Evolutionary conservation across 2,329 filamentous ascomycete species (phyloP).

Genomic region (Aspergillus sp.): DNA sequence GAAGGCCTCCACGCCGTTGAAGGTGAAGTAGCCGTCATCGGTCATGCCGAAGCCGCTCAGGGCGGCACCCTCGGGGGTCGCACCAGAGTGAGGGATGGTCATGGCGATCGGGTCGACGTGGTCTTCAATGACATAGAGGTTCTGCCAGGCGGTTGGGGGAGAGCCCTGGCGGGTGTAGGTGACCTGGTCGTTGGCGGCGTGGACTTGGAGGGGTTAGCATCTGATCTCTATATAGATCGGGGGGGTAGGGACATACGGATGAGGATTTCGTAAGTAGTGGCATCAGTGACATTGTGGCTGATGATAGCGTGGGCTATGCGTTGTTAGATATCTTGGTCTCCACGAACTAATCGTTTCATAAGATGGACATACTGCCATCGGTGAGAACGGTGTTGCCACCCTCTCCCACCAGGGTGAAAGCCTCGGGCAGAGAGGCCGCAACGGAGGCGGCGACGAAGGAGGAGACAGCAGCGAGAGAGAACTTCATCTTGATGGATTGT

Average conservation of each 20-base stretch:
- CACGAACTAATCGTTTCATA: neutral
- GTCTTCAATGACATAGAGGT: neutral
- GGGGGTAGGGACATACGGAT: neutral
- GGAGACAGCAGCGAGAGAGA: conserved; percentile 8
- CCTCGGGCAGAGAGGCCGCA: conserved; percentile 7
- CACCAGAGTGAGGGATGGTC: conserved; percentile 5
- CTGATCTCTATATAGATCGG: neutral
- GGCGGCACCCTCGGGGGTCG: neutral
- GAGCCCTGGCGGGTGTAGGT: conserved; percentile 3
- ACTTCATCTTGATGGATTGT: conserved; percentile 6
- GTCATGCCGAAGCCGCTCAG: conserved; percentile 1
- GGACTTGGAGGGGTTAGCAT: neutral
- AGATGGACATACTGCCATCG: conserved; percentile 3
- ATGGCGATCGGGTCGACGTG: conserved; percentile 1
- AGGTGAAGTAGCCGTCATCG: conserved; percentile 7
- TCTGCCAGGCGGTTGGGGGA: conserved; percentile 2
- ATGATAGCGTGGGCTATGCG: conserved; percentile 2
- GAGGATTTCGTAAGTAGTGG: neutral
- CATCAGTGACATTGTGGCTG: neutral
- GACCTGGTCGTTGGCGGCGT: neutral
- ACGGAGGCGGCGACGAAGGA: conserved; percentile 4
- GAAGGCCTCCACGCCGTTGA: conserved; percentile 1
- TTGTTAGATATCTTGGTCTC: neutral
- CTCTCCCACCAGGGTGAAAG: conserved; percentile 13
- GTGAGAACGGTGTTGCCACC: conserved; percentile 11